A percentile compares a stretch with the other conserved stretches of the same genome.
These are phyloP conservation scores for Diaporthe aspalathi DNA, from an alignment of 2,329 filamentous ascomycete species.

Conservation along the genomic window DNA sequence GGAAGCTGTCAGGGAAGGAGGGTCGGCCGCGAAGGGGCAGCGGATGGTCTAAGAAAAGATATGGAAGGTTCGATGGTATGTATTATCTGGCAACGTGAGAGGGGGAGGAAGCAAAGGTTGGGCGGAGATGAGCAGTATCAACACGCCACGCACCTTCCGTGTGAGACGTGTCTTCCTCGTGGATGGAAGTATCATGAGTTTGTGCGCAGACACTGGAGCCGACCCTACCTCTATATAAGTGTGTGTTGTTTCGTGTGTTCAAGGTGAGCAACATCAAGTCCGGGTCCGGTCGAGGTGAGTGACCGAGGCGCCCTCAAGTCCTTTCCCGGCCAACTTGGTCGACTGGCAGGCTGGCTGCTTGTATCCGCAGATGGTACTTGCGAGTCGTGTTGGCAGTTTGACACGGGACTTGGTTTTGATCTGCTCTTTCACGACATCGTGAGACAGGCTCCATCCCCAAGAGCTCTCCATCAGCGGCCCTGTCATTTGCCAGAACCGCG, in stretches of 20 bases:
- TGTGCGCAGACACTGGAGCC: not conserved
- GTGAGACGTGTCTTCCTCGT: not conserved
- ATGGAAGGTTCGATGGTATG: slow-evolving; percentile 15
- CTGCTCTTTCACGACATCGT: not conserved
- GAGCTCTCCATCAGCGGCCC: not conserved
- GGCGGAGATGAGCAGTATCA: not conserved
- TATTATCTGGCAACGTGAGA: slow-evolving; percentile 1
- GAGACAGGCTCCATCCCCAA: slow-evolving; percentile 1
- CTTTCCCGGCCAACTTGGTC: not conserved
- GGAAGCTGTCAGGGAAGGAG: not conserved
- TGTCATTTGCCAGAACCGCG: slow-evolving; percentile 13
- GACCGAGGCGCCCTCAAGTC: not conserved
- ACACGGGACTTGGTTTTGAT: not conserved
- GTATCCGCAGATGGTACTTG: not conserved
- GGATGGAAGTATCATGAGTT: slow-evolving; percentile 6
- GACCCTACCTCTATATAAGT: slow-evolving; percentile 15
- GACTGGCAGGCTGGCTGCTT: not conserved
- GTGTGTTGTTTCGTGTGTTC: too few species aligned
- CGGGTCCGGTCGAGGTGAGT: not conserved
- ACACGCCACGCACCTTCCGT: slow-evolving; percentile 3
- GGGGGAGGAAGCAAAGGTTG: not conserved
- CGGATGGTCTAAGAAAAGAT: not conserved
- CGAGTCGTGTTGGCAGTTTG: not conserved
- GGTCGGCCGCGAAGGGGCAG: not conserved
- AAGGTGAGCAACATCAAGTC: not conserved